A percentile compares a stretch with the other conserved stretches of the same genome.
Conservation (phyloP, 1,284 basidiomycete genomes). For the Filobasidium uniguttulatum region DNA sequence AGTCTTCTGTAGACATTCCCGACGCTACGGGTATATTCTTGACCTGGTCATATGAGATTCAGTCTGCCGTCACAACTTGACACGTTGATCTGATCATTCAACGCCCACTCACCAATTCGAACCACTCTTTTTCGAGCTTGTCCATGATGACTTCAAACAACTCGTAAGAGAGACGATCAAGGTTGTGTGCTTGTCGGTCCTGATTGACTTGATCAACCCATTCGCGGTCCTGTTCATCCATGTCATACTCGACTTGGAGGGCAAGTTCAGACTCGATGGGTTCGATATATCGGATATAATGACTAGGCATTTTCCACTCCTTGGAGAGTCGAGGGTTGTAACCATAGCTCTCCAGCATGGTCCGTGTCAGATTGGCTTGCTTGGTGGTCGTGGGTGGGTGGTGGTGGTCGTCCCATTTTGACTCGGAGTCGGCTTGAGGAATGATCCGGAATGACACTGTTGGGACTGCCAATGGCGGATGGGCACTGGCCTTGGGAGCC, state of each 20-base stretch:
- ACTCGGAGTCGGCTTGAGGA: conserved; percentile 25
- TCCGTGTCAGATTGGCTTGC: background rate
- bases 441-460: conserved; percentile 32
- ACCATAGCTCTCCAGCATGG: conserved; percentile 24
- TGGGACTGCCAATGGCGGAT: conserved; percentile 24
- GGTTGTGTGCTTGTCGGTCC: conserved; percentile 65
- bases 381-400: background rate
- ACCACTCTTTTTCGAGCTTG: conserved; percentile 97
- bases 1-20: conserved; percentile 75
- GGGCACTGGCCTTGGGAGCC: too few species aligned
- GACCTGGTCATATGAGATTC: conserved; percentile 43
- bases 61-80: conserved; percentile 1
- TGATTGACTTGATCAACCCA: conserved; percentile 82
- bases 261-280: conserved; percentile 85
- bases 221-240: conserved; percentile 98
- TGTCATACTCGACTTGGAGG: conserved; percentile 94
- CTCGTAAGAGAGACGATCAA: conserved; percentile 66
- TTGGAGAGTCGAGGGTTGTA: conserved; percentile 34
- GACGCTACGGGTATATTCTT: conserved; percentile 79
- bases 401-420: conserved; percentile 24
- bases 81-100: conserved; percentile 2
- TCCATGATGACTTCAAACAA: conserved; percentile 95
- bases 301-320: conserved; percentile 55
- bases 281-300: conserved; percentile 85
- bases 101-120: conserved; percentile 57